Evolutionary conservation across 805 yeast genomes (phyloP), one percentile per base, ranked within the genome.

Genomic region (Starmerella stigmatis): DNA sequence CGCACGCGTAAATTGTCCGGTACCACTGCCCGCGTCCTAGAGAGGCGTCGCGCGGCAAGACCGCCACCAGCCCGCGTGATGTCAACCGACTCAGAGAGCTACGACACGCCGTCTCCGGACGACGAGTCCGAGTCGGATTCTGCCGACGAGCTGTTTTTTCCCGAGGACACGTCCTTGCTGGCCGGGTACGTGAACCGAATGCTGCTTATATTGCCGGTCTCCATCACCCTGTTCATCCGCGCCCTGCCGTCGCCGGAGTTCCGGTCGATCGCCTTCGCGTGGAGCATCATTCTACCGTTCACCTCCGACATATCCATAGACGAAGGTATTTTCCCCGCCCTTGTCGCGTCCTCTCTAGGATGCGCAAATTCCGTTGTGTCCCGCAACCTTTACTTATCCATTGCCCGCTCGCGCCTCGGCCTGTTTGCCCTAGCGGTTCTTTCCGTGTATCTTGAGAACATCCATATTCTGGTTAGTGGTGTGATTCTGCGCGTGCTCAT

Each of bases 331-430:
- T 19, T 46, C 15, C 54, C 54, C 8, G 54, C 54, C 6, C 47
- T 51, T 1, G 49, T 51, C 7, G 44, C 52, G 7, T 42, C 49
- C 15, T 32, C 49, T 9, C 29, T 51, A 20, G 51, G 54, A 5
- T 46, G 25, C 34, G 47, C 37, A 20, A 51, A 51, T 20, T 15
- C 45, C 11, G 44, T 49, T 2, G 53, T 51, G 9, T 39, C 44
- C 4, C 48, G 49, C 9, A 51, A 51, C 44, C 49, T 51, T 48
- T 51, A 51, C 31, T 41, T 51, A 1, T 47, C 54, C 2, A 49
- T 49, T 20, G 53, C 54, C 7, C 46, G 54, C 16, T 51, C 54
- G 15, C 43, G 54, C 12, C 42, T 51, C 22, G 54, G 54, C 4
- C 31, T 51, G 6, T 22, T 49, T 5, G 47, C 50, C 3, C 29